Base-by-base conservation (phyloP, 768 basidiomycete genomes). In the Suillus subluteus region DNA sequence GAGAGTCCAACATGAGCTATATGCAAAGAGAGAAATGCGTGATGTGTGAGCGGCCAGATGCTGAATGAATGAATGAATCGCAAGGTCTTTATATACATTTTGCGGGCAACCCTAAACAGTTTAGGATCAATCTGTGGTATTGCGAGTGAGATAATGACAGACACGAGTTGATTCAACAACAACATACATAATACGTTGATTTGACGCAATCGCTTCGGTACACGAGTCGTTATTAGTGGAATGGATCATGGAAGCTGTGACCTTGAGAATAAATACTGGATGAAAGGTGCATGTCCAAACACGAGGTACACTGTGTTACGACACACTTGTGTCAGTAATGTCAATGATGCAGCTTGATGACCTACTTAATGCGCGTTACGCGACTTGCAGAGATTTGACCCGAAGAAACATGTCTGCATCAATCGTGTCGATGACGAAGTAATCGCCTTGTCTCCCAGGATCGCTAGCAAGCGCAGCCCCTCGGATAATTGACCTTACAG, bases 371-470 rank as follows among this genome's bases (percentile, higher is more conserved):
- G 4, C 2, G 30, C 4, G 30, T 32, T 32, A 2, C 4, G 35
- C 35, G 4, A 4, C 48, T 50, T 50, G 48, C 46, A 48, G 46
- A n/a, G 21, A 48, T n/a, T 48, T 48, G n/a, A 61, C 12, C 11
- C 40, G 43, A 26, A 65, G 40, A 61, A 74, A 76, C 74, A 77
- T 74, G 59, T 79, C 77, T 15, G 65, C 56, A 67, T 79, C 79
- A 35, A 75, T 43, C 9, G 69, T 50, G 65, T 79, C 74, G 35
- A 75, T 63, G 13, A 79, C 66, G 9, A 78, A 62, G 40, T 44
- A 75, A 37, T 77, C 74, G 12, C 48, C 62, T 23, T n/a, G n/a
- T 52, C 48, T 13, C 41, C 37, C 55, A 52, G 37, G 44, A 32
- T 63, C 35, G 13, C 68, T 43, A 54, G 69, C 64, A 35, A 66